phyloP scores from a whole-genome alignment of 2,329 filamentous ascomycete species.

The Paraphoma sp. region DNA sequence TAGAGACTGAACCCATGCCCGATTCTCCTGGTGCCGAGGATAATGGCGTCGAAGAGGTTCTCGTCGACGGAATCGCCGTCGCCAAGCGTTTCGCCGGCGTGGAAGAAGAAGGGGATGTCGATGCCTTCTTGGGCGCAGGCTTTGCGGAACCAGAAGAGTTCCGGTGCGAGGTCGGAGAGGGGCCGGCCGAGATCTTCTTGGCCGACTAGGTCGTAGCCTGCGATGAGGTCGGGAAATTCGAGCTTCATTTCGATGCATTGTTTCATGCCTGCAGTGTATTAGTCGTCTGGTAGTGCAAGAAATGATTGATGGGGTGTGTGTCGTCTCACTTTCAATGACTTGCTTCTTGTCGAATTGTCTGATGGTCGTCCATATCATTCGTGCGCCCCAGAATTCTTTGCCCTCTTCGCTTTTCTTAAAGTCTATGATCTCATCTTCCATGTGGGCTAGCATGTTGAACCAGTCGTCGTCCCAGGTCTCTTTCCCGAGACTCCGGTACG shows the following conservation, averaged over 20 bases:
- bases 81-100: constrained; percentile 87
- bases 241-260: constrained; percentile 84
- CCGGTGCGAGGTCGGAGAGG: constrained; percentile 77
- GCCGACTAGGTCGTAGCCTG: constrained; percentile 88
- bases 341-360: constrained; percentile 68
- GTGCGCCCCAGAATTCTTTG: constrained; percentile 80
- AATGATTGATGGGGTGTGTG: constrained; percentile 4
- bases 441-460: constrained; percentile 71
- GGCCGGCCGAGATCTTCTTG: constrained; percentile 83
- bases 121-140: constrained; percentile 78
- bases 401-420: constrained; percentile 78
- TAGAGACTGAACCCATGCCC: constrained; percentile 88
- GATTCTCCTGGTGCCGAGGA: constrained; percentile 86
- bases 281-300: neutral
- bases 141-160: constrained; percentile 93
- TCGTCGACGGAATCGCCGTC: constrained; percentile 77
- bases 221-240: constrained; percentile 77
- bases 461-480: constrained; percentile 73
- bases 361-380: constrained; percentile 84
- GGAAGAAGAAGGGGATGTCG: constrained; percentile 93
- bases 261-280: constrained; percentile 68
- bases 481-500: constrained; percentile 70
- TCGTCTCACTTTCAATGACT: constrained; percentile 67
- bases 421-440: constrained; percentile 77
- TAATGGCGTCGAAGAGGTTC: constrained; percentile 88